Evolutionary conservation across 2,329 filamentous ascomycete species (phyloP), one percentile per base, ranked within the genome.

Genomic region (Bretziella fagacearum): DNA sequence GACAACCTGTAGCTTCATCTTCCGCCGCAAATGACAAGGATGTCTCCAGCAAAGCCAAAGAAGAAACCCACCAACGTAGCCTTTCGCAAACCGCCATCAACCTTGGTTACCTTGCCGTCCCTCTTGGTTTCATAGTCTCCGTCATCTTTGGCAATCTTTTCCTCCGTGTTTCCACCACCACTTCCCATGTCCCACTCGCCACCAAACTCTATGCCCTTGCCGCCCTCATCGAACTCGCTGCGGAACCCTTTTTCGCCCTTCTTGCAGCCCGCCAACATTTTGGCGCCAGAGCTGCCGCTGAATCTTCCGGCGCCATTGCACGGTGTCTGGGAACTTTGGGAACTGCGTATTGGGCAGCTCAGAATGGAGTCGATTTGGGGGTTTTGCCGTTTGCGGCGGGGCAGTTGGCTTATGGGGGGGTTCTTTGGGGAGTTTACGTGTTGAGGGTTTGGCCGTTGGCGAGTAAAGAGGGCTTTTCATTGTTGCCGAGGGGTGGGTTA

Each of bases 311-410:
- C 18, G 91, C 87, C 0, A 71, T 93, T 41, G 57, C 78, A 27
- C 80, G 85, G 54, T 95, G 87, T 56, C 54, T 80, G 30, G 67
- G 77, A 11, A 91, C 86, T 0, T 86, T 91, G 52, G 74, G 66
- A 0, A 65, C 74, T 1, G 85, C 82, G 1, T 66, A 82, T 4
- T 79, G 74, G 68, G 77, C 77, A 1, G 69, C 73, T 36, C 53
- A 50, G 46, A 57, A 55, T 13, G 64, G 65, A 1, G 52, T 66
- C 17, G 69, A 81, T 49, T 58, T 83, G 2, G 89, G 87, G 4
- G 81, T 87, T 1, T 63, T 96, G 41, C 86, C 91, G 0, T 96
- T 96, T 62, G 91, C 89, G 0, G 63, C 86, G 11, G 93, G 91
- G 8, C 86, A 96, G 62, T 62, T 89, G 26, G 72, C 71, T 7